These are phyloP conservation scores for Erodium trifolium DNA, from an alignment of 441 rosid genomes.

Conservation along the genomic window DNA sequence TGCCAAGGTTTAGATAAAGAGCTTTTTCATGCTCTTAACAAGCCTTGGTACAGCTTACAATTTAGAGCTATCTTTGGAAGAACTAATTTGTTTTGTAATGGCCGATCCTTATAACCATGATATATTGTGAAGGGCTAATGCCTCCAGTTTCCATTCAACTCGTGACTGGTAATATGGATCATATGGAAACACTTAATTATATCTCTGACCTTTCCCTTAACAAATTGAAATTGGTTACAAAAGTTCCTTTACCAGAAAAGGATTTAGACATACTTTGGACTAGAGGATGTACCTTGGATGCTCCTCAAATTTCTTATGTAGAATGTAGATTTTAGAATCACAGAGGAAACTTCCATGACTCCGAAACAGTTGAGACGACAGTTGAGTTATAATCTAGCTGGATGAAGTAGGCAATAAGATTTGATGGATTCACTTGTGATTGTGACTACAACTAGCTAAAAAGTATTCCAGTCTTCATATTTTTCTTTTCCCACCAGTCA, in stretches of 20 bases:
- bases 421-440: not conserved
- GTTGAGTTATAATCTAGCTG: not conserved
- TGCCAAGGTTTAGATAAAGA: not conserved
- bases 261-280: not conserved
- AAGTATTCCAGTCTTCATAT: too few species aligned
- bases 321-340: not conserved
- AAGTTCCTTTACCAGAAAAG: too few species aligned
- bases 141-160: not conserved
- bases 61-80: too few species aligned
- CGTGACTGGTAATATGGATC: not conserved
- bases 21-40: too few species aligned
- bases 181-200: not conserved
- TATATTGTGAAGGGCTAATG: too few species aligned
- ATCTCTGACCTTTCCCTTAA: too few species aligned
- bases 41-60: too few species aligned
- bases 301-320: not conserved
- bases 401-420: not conserved
- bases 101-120: too few species aligned
- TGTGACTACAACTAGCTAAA: not conserved
- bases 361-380: not conserved
- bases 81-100: too few species aligned
- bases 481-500: not conserved
- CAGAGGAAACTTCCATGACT: not conserved
- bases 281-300: not conserved
- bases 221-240: too few species aligned